Evolutionary conservation across 257 asterid species (phyloP).

Genomic region (Solanum infundibuliforme): DNA sequence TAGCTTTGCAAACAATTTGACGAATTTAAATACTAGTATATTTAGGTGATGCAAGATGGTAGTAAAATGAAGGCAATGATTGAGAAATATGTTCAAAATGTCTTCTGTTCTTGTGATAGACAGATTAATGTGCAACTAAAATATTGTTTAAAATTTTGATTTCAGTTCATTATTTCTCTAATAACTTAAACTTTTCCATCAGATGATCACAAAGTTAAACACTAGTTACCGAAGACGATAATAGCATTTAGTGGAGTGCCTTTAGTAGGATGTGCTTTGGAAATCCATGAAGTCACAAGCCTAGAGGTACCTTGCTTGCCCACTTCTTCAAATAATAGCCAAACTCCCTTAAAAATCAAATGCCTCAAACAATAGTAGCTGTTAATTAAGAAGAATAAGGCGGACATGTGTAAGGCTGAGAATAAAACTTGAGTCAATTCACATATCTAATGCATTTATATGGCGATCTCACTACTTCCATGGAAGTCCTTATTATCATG

Average conservation of each 20-base stretch:
- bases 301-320: not conserved
- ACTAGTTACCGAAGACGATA: not conserved
- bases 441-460: not conserved
- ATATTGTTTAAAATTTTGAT: not conserved
- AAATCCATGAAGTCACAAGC: not conserved
- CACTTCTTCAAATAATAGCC: no score
- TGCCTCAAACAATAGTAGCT: not conserved
- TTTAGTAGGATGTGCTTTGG: slow-evolving; percentile 21
- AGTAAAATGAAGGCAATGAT: not conserved
- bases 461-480: not conserved
- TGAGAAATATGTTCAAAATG: not conserved
- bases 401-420: not conserved
- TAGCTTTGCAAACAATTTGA: no score
- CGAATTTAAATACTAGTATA: no score
- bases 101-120: not conserved
- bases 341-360: not conserved
- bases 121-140: not conserved
- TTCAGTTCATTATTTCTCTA: not conserved
- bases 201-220: not conserved
- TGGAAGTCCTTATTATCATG: not conserved
- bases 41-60: no score
- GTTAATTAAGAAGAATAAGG: not conserved
- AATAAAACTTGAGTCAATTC: not conserved
- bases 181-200: not conserved
- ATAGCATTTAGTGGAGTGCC: not conserved